These are phyloP conservation scores for Prosopis cineraria DNA, from an alignment of 306 rosid species.

Conservation along the genomic window DNA sequence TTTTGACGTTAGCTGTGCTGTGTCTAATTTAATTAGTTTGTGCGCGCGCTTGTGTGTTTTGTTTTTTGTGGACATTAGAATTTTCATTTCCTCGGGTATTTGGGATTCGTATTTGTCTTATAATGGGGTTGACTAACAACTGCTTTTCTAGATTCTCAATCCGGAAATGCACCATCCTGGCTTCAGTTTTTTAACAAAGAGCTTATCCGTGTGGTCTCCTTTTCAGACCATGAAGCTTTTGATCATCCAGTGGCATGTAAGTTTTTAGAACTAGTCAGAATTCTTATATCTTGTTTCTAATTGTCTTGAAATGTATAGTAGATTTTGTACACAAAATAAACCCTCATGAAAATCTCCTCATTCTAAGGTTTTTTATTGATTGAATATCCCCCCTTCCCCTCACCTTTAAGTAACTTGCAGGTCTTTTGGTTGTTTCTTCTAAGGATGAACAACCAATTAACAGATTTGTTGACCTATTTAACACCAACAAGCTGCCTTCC, in stretches of 20 bases:
- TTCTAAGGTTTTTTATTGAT: conserved; percentile 21
- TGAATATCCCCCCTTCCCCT: conserved; percentile 24
- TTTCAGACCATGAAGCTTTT: conserved; percentile 98
- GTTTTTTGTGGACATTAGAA: not conserved
- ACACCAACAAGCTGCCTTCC: conserved; percentile 79
- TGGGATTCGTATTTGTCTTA: conserved; percentile 25
- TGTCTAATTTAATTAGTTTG: not conserved
- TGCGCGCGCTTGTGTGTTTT: not conserved
- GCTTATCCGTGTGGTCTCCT: conserved; percentile 72
- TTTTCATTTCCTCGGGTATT: not conserved
- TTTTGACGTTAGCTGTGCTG: not conserved
- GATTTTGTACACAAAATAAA: not conserved
- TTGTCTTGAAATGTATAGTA: conserved; percentile 21
- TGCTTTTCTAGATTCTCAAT: conserved; percentile 65
- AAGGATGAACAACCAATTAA: conserved; percentile 88
- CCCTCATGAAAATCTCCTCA: conserved; percentile 1
- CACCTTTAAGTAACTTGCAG: conserved; percentile 50
- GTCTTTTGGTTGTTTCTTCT: conserved; percentile 91
- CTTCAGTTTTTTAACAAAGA: conserved; percentile 86
- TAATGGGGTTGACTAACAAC: conserved; percentile 27
- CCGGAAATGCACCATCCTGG: conserved; percentile 75
- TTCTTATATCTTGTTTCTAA: conserved; percentile 9
- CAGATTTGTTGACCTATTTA: conserved; percentile 75
- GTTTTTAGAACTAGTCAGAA: conserved; percentile 43
- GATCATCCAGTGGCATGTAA: conserved; percentile 99